A percentile compares a stretch with the other conserved stretches of the same genome.
Evolutionary conservation across 2,329 filamentous ascomycete species (phyloP).

Genomic region (Pseudopyrenochaeta lycopersici): DNA sequence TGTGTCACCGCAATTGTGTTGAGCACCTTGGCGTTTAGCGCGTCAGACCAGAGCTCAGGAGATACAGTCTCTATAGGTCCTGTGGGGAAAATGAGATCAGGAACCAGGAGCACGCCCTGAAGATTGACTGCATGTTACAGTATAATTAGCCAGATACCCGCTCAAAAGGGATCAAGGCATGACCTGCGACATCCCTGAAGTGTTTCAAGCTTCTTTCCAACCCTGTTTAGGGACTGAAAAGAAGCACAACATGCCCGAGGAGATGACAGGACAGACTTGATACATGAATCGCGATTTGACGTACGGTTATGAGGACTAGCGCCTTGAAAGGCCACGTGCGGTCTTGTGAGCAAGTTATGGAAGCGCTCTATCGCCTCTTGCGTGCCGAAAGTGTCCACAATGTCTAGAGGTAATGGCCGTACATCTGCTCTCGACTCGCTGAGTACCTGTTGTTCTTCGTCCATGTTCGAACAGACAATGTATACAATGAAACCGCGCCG

Average conservation of each 20-base stretch:
- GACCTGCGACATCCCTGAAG: no score
- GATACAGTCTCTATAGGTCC: slow-evolving; percentile 87
- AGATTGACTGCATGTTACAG: slow-evolving; percentile 64
- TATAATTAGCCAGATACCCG: not conserved
- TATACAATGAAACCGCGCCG: slow-evolving; percentile 93
- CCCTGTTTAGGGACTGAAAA: no score
- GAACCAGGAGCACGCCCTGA: slow-evolving; percentile 83
- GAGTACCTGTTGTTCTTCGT: slow-evolving; percentile 83
- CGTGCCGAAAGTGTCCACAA: slow-evolving; percentile 77
- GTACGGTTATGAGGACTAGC: slow-evolving; percentile 73
- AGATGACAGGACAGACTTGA: not conserved
- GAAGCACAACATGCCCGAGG: not conserved
- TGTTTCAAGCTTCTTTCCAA: no score
- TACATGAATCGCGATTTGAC: not conserved
- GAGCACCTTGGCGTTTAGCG: slow-evolving; percentile 90
- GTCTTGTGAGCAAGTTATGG: slow-evolving; percentile 73
- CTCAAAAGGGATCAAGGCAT: not conserved
- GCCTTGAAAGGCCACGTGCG: slow-evolving; percentile 78
- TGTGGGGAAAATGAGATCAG: slow-evolving; percentile 78
- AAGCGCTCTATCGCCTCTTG: slow-evolving; percentile 76
- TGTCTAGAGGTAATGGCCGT: slow-evolving; percentile 81
- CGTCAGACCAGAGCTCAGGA: slow-evolving; percentile 84
- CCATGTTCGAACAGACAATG: slow-evolving; percentile 82
- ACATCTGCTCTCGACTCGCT: slow-evolving; percentile 82
- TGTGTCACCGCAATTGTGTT: slow-evolving; percentile 90